These are phyloP conservation scores for Sequoia sempervirens DNA, from an alignment of 75 land plant species.

Conservation along the genomic window DNA sequence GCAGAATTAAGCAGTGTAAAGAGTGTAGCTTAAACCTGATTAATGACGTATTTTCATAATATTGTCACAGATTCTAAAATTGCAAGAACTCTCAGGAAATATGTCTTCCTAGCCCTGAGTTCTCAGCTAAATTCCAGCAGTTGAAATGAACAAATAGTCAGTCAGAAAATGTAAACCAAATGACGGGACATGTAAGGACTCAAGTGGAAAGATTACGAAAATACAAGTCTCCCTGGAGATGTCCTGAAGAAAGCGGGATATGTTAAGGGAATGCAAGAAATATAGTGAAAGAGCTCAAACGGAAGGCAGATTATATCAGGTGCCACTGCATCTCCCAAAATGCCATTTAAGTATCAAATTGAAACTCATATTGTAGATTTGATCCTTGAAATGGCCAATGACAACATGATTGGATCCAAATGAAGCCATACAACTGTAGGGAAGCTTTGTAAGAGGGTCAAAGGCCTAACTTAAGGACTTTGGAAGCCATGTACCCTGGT, in stretches of 20 bases:
- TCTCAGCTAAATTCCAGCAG: background rate
- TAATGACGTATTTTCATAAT: background rate
- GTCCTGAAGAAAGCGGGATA: background rate
- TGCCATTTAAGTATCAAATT: background rate
- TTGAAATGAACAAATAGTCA: background rate
- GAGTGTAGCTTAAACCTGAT: background rate
- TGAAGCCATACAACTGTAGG: background rate
- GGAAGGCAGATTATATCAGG: background rate
- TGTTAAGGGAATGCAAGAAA: background rate
- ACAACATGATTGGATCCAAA: background rate
- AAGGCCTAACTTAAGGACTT: background rate
- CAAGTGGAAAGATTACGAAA: background rate
- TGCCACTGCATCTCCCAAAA: background rate
- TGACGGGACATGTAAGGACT: background rate
- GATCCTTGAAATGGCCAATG: background rate
- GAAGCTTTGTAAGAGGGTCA: background rate
- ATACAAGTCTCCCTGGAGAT: background rate
- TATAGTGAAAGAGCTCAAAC: background rate
- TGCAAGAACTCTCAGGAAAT: background rate
- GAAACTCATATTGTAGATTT: background rate
- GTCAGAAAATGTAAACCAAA: background rate
- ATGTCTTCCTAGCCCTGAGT: background rate
- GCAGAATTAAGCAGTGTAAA: background rate
- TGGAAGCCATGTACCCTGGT: background rate
- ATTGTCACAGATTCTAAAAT: background rate